These are phyloP conservation scores for Pseudogymnoascus sp. DNA, from an alignment of 2,329 filamentous ascomycete genomes.

Conservation along the genomic window DNA sequence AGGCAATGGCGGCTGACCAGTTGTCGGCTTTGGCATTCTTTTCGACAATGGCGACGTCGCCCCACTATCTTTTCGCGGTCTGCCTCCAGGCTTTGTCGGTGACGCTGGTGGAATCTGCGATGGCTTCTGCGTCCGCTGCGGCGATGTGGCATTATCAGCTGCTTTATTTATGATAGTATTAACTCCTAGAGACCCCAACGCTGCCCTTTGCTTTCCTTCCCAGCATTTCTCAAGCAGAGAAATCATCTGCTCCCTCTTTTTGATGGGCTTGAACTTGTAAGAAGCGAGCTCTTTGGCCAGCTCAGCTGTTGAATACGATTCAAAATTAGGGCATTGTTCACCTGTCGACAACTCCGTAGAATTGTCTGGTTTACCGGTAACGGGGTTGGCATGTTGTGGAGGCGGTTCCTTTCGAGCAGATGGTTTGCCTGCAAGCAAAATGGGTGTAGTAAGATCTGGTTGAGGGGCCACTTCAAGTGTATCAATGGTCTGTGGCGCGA, in stretches of 20 bases:
- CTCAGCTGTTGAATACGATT: conserved; percentile 53
- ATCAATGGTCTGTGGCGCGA: not conserved
- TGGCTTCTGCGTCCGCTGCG: not conserved
- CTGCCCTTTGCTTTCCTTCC: conserved; percentile 45
- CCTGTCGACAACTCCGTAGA: not conserved
- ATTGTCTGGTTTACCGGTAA: not conserved
- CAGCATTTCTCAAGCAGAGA: conserved; percentile 63
- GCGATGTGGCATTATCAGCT: conserved; percentile 9
- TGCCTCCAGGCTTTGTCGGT: conserved; percentile 34
- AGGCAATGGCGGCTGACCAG: conserved; percentile 13
- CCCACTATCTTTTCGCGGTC: conserved; percentile 33
- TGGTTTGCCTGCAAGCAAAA: not conserved
- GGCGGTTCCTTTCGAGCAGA: not conserved
- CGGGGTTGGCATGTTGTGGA: not conserved
- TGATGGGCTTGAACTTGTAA: conserved; percentile 68
- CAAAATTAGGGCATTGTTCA: conserved; percentile 46
- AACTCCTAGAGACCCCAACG: conserved; percentile 21
- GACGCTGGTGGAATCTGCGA: conserved; percentile 29
- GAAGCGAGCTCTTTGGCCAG: conserved; percentile 53
- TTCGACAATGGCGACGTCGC: not conserved
- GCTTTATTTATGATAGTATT: conserved; percentile 15
- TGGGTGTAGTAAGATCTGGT: not conserved
- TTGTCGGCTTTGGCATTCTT: conserved; percentile 8
- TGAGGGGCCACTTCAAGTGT: not conserved
- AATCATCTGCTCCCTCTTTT: conserved; percentile 62